Evolutionary conservation across 305 asterid genomes (phyloP).

Genomic region (Fraxinus velutina): DNA sequence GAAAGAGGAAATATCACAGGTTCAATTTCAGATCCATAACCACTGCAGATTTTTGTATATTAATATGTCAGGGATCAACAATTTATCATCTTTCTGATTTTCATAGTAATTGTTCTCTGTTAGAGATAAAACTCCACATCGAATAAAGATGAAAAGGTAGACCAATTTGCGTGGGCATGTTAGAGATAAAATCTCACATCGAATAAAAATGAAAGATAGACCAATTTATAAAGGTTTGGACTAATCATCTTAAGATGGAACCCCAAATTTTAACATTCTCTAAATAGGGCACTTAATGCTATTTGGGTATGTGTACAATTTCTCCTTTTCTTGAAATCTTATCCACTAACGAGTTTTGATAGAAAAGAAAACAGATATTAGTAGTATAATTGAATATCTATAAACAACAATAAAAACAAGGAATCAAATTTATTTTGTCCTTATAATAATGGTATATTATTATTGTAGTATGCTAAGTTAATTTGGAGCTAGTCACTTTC

Average conservation of each 20-base stretch:
- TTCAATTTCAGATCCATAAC: slow-evolving; percentile 31
- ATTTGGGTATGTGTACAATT: not conserved
- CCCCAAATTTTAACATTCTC: not conserved
- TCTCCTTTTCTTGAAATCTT: not conserved
- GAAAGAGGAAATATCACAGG: slow-evolving; percentile 99
- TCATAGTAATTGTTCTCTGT: not conserved
- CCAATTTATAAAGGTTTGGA: too few relatives aligned
- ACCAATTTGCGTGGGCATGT: too few relatives aligned
- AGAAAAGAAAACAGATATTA: not conserved
- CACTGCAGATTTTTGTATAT: slow-evolving; percentile 10
- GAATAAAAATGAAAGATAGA: too few relatives aligned
- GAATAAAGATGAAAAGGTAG: too few relatives aligned
- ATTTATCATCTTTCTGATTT: not conserved
- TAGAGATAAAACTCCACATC: too few relatives aligned
- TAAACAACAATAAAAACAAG: not conserved
- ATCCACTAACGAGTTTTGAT: not conserved
- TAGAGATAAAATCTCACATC: too few relatives aligned
- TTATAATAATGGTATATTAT: not conserved
- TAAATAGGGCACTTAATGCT: not conserved
- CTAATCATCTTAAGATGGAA: too few relatives aligned
- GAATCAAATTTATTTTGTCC: not conserved
- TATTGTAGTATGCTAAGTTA: not conserved
- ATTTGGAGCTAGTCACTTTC: not conserved
- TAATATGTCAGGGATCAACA: not conserved
- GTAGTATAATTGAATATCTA: not conserved